phyloP scores from a whole-genome alignment of 1,284 basidiomycete genomes.

The Pholiota adiposa region DNA sequence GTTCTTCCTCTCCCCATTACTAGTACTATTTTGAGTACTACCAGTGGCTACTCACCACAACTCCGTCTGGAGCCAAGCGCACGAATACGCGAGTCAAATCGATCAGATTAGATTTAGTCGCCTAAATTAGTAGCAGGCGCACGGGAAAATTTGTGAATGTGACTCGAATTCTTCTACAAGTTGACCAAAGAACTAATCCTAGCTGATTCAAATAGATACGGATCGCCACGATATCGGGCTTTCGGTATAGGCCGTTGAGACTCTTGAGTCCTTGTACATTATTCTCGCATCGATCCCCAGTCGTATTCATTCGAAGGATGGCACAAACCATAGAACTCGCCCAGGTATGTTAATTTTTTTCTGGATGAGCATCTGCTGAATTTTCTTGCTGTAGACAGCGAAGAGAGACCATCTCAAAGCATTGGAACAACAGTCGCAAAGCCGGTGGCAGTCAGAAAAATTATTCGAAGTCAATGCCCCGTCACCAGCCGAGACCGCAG shows the following conservation, averaged over 20 bases:
- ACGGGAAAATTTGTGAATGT: slow-evolving; percentile 1
- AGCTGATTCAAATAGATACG: slow-evolving; percentile 29
- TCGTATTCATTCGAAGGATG: slow-evolving; percentile 36
- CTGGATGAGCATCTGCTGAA: slow-evolving; percentile 7
- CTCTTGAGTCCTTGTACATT: slow-evolving; percentile 35
- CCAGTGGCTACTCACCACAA: no score
- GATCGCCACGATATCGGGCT: slow-evolving; percentile 34
- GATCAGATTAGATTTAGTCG: not conserved
- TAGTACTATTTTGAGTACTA: no score
- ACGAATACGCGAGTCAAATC: not conserved
- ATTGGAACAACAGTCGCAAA: slow-evolving; percentile 86
- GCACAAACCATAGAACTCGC: slow-evolving; percentile 59
- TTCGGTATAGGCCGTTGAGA: slow-evolving; percentile 29
- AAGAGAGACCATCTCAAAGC: slow-evolving; percentile 89
- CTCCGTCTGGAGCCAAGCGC: no score
- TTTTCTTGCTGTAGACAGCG: slow-evolving; percentile 64
- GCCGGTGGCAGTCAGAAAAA: slow-evolving; percentile 73
- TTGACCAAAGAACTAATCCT: not conserved
- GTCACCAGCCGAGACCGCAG: slow-evolving; percentile 62
- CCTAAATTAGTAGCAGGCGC: not conserved
- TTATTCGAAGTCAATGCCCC: slow-evolving; percentile 90
- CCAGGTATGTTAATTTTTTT: slow-evolving; percentile 49
- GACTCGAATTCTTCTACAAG: not conserved
- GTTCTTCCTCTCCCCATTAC: no score
- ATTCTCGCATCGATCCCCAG: slow-evolving; percentile 23